Conservation (phyloP, 257 asterid species). For the Solanum corneliomulleri region DNA sequence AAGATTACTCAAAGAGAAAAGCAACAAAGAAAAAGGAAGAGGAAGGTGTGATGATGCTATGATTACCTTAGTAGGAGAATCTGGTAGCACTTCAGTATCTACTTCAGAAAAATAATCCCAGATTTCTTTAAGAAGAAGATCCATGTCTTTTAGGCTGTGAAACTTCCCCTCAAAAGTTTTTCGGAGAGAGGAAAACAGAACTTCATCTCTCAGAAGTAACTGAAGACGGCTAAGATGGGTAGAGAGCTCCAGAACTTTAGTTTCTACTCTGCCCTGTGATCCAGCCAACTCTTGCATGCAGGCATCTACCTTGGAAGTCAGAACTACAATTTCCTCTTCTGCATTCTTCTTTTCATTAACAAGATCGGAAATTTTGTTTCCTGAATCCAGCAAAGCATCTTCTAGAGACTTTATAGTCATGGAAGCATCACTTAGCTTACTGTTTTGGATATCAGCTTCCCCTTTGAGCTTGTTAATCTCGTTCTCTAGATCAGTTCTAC, state of each 20-base stretch:
- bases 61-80: slow-evolving; percentile 50
- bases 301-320: slow-evolving; percentile 47
- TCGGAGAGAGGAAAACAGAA: slow-evolving; percentile 32
- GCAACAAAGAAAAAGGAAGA: not conserved
- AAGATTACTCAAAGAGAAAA: not conserved
- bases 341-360: slow-evolving; percentile 46
- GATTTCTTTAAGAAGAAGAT: slow-evolving; percentile 45
- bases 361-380: slow-evolving; percentile 39
- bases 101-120: slow-evolving; percentile 34
- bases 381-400: slow-evolving; percentile 43
- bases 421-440: slow-evolving; percentile 56
- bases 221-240: slow-evolving; percentile 45
- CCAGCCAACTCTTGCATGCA: slow-evolving; percentile 71
- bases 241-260: slow-evolving; percentile 40
- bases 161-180: slow-evolving; percentile 36
- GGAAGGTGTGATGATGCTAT: not conserved
- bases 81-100: slow-evolving; percentile 35
- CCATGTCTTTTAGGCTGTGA: slow-evolving; percentile 53
- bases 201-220: slow-evolving; percentile 52
- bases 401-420: slow-evolving; percentile 49
- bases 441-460: slow-evolving; percentile 44
- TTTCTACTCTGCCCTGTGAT: slow-evolving; percentile 39
- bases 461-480: slow-evolving; percentile 58
- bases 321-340: slow-evolving; percentile 45
- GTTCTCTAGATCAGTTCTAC: slow-evolving; percentile 42